Evolutionary conservation across 495 filamentous ascomycete genomes (phyloP).

Genomic region (Xylaria intraflava): DNA sequence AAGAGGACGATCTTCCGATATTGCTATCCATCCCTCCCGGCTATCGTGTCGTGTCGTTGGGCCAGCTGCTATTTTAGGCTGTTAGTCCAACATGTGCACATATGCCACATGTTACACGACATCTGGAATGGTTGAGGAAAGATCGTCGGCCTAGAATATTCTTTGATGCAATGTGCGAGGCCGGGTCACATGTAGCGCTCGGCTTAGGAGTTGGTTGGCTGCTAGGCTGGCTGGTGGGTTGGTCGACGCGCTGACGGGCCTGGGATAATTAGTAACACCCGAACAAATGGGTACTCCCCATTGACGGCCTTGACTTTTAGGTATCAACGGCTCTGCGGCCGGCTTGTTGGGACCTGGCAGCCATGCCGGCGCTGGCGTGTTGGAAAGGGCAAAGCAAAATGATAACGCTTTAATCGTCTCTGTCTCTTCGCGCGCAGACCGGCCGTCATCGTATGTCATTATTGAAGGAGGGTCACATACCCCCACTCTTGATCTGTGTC

Average conservation of each 20-base stretch:
- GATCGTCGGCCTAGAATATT: constrained; percentile 5
- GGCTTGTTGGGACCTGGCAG: neutral
- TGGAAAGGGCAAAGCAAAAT: neutral
- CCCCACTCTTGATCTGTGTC: no score
- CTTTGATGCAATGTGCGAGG: neutral
- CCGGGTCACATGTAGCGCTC: neutral
- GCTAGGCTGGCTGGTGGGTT: neutral
- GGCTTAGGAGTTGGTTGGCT: no score
- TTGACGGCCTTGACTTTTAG: no score
- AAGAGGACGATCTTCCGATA: constrained; percentile 4
- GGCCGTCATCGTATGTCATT: no score
- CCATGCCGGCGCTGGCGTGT: constrained; percentile 5
- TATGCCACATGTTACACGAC: constrained; percentile 7
- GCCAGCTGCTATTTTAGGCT: constrained; percentile 6
- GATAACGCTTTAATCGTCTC: neutral
- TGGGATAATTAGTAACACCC: neutral
- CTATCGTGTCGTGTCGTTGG: neutral
- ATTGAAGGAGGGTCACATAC: no score
- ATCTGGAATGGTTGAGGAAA: neutral
- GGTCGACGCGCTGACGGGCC: neutral
- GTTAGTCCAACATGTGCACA: neutral
- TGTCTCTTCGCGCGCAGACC: no score
- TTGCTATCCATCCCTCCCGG: constrained; percentile 4
- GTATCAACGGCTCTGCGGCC: no score
- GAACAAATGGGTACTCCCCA: no score